Evolutionary conservation across 169 alveolate species (phyloP), one percentile per base, ranked within the genome.

Genomic region (Plasmodium malariae): DNA sequence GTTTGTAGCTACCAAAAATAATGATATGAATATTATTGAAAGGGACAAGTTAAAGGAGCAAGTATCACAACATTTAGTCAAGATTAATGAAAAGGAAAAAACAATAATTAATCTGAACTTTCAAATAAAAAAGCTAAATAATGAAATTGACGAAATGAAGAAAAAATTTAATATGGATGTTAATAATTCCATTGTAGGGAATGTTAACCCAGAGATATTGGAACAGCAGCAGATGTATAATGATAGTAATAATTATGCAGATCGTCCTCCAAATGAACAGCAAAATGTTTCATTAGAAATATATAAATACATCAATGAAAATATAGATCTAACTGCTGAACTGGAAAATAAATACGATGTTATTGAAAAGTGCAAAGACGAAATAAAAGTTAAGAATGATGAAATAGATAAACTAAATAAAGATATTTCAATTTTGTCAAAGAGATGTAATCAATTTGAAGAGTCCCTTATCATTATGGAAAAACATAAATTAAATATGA

Each of bases 251-350:
- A 17, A 54, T 34, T 2, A 62, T 62, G 28, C 28, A 45, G 19
- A 17, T 5, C 2, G 24, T 2, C 19, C 14, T 0, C 12, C 11
- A 24, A 1, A 19, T 28, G 36, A 24, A 19, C 6, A 7, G 12
- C n/a, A 0, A 9, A 14, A 40, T 3, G 37, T 3, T 11, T 67
- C 91, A 48, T 7, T 37, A 19, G 86, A 83, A 49, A 83, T 83
- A 54, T 59, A 67, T 48, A 83, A 83, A 34, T 83, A 67, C 30
- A 83, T 83, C 0, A 54, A 70, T 70, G 91, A 83, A 54, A 83
- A 83, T 32, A 67, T 83, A 1, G 85, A 83, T 40, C 72, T 83
- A 14, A 83, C 91, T 2, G 71, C 91, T 14, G 91, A 83, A 14
- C 26, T 83, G 12, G 91, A 83, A 55, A 68, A 83, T 6, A 83